Evolutionary conservation across 306 rosid species (phyloP), one percentile per base, ranked within the genome.

Genomic region (Sicyos edulis): DNA sequence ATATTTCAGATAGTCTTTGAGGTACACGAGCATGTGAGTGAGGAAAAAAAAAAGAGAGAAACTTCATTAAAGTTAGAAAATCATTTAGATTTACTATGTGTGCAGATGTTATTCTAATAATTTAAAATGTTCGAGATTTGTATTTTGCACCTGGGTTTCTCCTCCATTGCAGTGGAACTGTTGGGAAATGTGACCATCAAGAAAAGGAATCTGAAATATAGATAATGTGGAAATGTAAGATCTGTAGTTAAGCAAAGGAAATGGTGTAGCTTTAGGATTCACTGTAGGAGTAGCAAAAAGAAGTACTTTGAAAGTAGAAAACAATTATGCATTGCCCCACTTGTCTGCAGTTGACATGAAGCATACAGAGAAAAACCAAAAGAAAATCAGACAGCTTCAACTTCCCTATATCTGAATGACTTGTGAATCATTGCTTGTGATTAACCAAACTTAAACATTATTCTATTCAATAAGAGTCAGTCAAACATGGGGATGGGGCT

Each of bases 71-170:
- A 67, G 34, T 24, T 52, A 32, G 63, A 54, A 42, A 69, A 22
- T 15, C 22, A 54, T 74, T 77, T 62, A 47, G 81, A 45, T 24
- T 81, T 74, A 62, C 81, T 14, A 74, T 63, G 79, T 15, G 72
- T 60, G 60, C 72, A 34, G 56, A 69, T 20, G 63, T 59, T 51
- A 20, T 54, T 71, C 55, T 76, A 75, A 65, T 69, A 75, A 61
- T 34, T 73, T 59, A 74, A 67, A 54, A 51, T 47, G 69, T 62
- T 69, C 12, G 44, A 72, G 22, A 58, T 70, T 62, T 62, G 44
- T 42, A 49, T 21, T 55, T 50, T 72, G 75, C 51, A 74, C 71
- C 42, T 26, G 73, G 69, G 71, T 14, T 37, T 63, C 79, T 71
- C 59, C 75, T 44, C 73, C 61, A 19, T 47, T 16, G 22, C 67